Conservation (phyloP, 768 basidiomycete species). For the Phaffia tasmanica region DNA sequence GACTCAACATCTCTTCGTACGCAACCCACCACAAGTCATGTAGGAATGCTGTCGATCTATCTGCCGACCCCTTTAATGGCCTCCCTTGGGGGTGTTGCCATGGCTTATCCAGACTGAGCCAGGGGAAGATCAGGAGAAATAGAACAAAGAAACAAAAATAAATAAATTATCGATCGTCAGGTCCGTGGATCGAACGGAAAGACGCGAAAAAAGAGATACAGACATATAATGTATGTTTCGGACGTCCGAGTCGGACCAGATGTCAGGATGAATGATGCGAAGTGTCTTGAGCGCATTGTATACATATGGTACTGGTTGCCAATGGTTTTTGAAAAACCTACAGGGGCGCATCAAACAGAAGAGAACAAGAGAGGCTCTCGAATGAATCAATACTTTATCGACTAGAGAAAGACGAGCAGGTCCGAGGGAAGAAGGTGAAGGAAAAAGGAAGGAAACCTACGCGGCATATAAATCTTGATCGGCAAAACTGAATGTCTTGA, state of each 20-base stretch:
- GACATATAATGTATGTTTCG: conserved; percentile 74
- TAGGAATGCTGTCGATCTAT: conserved; percentile 47
- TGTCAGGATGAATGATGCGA: conserved; percentile 52
- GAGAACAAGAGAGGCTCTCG: conserved; percentile 40
- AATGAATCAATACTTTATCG: conserved; percentile 48
- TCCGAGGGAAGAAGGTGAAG: too few species aligned
- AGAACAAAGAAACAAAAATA: background rate
- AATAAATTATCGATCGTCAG: too few species aligned
- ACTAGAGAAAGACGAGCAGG: background rate
- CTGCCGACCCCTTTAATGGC: conserved; percentile 40
- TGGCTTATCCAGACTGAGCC: conserved; percentile 53
- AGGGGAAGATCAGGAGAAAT: background rate
- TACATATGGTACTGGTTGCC: conserved; percentile 69
- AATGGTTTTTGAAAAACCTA: conserved; percentile 40
- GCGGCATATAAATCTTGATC: conserved; percentile 82
- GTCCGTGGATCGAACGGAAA: background rate
- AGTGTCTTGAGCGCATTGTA: conserved; percentile 92
- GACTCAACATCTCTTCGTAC: conserved; percentile 43
- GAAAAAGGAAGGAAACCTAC: conserved; percentile 8
- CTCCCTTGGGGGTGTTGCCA: conserved; percentile 53
- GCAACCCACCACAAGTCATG: conserved; percentile 67
- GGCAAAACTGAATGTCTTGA: conserved; percentile 58
- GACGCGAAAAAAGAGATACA: background rate
- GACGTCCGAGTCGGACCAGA: conserved; percentile 80
- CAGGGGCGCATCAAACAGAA: background rate